Percentiles rank a stretch among this genome's conserved stretches.
phyloP scores from a whole-genome alignment of 768 basidiomycete genomes.

The Sarcodon aspratus region DNA sequence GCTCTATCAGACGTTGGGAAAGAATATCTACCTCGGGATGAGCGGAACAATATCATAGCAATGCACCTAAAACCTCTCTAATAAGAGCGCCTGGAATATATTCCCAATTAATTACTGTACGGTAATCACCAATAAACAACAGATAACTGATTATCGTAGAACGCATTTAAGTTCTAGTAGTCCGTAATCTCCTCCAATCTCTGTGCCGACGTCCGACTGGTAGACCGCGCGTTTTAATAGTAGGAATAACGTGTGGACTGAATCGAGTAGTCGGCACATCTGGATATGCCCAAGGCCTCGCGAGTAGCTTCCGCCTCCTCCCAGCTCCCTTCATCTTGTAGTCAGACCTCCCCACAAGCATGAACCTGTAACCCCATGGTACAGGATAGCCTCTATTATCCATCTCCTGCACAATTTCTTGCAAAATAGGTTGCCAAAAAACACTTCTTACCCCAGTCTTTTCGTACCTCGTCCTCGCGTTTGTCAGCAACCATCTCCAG shows the following conservation, averaged over 20 bases:
- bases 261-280: background rate
- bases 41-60: conserved; percentile 23
- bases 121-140: too few relatives aligned
- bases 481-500: conserved; percentile 19
- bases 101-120: background rate
- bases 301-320: background rate
- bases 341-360: conserved; percentile 24
- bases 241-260: conserved; percentile 14
- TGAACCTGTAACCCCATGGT: conserved; percentile 25
- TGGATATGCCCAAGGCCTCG: background rate
- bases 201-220: conserved; percentile 14
- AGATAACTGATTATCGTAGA: too few relatives aligned
- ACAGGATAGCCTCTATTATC: conserved; percentile 25
- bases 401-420: conserved; percentile 27
- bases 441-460: conserved; percentile 13
- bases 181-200: conserved; percentile 8
- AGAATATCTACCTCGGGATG: conserved; percentile 38
- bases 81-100: conserved; percentile 3
- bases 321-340: background rate
- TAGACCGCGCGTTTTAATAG: conserved; percentile 22
- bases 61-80: conserved; percentile 32
- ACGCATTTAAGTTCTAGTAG: background rate
- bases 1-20: conserved; percentile 35
- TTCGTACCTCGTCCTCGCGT: conserved; percentile 17
- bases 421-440: conserved; percentile 23